phyloP scores from a whole-genome alignment of 2,329 filamentous ascomycete species.

The Achaetomium macrosporum region DNA sequence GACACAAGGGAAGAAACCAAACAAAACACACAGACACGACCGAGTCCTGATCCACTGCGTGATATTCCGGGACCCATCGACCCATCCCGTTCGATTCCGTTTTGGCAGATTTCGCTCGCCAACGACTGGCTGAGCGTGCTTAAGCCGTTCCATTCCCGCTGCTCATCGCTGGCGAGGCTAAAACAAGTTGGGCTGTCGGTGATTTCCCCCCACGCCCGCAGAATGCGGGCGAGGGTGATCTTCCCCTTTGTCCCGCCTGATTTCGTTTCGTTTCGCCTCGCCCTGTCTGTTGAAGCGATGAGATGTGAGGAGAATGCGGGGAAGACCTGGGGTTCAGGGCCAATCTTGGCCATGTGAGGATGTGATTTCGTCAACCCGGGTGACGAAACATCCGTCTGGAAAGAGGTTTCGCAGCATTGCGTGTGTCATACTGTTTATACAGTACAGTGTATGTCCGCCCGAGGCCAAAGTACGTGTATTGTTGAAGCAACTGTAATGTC shows the following conservation, averaged over 20 bases:
- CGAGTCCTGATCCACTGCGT: neutral
- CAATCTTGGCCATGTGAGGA: constrained; percentile 3
- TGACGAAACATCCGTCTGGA: neutral
- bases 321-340: constrained; percentile 1
- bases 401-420: neutral
- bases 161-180: constrained; percentile 1
- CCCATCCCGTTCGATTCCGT: constrained; percentile 1
- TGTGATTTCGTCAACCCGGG: neutral
- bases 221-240: neutral
- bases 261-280: neutral
- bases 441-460: neutral
- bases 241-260: neutral
- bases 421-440: neutral
- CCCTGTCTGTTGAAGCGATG: constrained; percentile 2
- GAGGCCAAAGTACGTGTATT: neutral
- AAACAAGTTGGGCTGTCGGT: constrained; percentile 4
- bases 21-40: no score
- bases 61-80: constrained; percentile 1
- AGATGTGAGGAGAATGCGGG: constrained; percentile 11
- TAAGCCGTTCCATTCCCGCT: neutral
- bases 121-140: no score
- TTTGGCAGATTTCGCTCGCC: neutral
- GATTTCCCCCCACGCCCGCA: constrained; percentile 11
- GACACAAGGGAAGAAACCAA: no score
- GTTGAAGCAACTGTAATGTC: constrained; percentile 9